phyloP scores from a whole-genome alignment of 495 filamentous ascomycete genomes.

The Astrothelium macrocarpum region DNA sequence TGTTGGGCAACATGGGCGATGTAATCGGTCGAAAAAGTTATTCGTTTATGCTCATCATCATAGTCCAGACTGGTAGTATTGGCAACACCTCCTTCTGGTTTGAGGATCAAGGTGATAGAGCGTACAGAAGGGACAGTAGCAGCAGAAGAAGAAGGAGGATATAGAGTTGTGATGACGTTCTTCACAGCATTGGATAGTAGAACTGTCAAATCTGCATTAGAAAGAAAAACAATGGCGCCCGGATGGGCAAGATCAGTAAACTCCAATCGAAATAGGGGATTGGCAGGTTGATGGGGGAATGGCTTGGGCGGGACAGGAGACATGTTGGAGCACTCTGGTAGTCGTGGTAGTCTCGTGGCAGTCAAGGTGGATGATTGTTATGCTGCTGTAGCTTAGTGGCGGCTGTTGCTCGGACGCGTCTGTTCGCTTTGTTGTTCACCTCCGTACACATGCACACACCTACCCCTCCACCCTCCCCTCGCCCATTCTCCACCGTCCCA shows the following conservation, averaged over 20 bases:
- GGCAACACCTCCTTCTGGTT: constrained; percentile 70
- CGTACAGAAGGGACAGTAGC: constrained; percentile 45
- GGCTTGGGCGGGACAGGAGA: constrained; percentile 12
- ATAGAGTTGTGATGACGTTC: constrained; percentile 56
- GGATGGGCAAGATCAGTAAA: constrained; percentile 24
- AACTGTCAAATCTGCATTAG: constrained; percentile 27
- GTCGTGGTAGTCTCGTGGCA: too few relatives aligned
- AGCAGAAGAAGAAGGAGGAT: constrained; percentile 35
- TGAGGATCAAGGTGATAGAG: constrained; percentile 80
- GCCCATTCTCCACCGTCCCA: not conserved
- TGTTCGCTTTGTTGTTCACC: not conserved
- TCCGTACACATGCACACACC: not conserved
- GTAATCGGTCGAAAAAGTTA: constrained; percentile 77
- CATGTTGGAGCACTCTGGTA: constrained; percentile 1
- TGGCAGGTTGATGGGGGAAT: constrained; percentile 16
- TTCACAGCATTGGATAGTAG: constrained; percentile 52
- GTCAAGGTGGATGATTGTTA: too few relatives aligned
- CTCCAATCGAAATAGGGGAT: constrained; percentile 23
- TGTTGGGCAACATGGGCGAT: constrained; percentile 38
- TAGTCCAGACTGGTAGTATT: constrained; percentile 79
- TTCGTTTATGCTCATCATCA: constrained; percentile 87
- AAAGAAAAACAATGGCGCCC: constrained; percentile 24
- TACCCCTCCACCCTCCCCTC: not conserved
- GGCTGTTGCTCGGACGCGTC: constrained; percentile 3
- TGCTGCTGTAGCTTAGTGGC: too few relatives aligned